phyloP scores from a whole-genome alignment of 495 filamentous ascomycete genomes.

The Delitschia confertaspora region DNA sequence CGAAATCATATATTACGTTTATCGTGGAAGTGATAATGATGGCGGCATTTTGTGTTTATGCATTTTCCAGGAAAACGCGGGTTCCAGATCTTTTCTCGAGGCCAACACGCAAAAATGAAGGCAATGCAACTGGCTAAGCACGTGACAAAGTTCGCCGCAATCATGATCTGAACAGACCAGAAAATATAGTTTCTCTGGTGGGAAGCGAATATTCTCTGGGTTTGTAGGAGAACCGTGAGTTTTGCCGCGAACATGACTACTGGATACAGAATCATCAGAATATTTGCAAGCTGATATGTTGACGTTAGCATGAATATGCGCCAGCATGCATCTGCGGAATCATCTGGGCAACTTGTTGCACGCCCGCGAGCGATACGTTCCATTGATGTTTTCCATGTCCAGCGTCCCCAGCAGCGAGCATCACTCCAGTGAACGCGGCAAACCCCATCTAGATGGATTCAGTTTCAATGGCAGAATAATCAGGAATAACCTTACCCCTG shows the following conservation, averaged over 20 bases:
- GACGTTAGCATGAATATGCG: neutral
- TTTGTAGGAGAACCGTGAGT: neutral
- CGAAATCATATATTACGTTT: slow-evolving; percentile 7
- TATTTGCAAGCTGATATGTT: slow-evolving; percentile 21
- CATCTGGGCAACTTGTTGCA: neutral
- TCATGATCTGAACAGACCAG: neutral
- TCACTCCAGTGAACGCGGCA: neutral
- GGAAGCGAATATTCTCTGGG: neutral
- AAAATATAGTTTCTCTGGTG: neutral
- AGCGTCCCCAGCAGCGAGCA: neutral
- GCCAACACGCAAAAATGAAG: slow-evolving; percentile 9
- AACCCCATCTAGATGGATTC: neutral
- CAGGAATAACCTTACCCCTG: no score
- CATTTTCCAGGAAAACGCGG: slow-evolving; percentile 1
- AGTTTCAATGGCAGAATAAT: neutral
- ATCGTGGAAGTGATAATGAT: neutral
- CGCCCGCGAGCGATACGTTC: slow-evolving; percentile 13
- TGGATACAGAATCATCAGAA: slow-evolving; percentile 6
- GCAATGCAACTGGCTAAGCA: slow-evolving; percentile 14
- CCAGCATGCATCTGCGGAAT: neutral
- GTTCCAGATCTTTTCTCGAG: slow-evolving; percentile 13
- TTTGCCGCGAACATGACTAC: neutral
- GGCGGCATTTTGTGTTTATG: neutral
- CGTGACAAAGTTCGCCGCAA: slow-evolving; percentile 8
- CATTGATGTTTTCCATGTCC: slow-evolving; percentile 13